These are phyloP conservation scores for Angomonas deanei DNA, from an alignment of 208 protist genomes.

Conservation along the genomic window DNA sequence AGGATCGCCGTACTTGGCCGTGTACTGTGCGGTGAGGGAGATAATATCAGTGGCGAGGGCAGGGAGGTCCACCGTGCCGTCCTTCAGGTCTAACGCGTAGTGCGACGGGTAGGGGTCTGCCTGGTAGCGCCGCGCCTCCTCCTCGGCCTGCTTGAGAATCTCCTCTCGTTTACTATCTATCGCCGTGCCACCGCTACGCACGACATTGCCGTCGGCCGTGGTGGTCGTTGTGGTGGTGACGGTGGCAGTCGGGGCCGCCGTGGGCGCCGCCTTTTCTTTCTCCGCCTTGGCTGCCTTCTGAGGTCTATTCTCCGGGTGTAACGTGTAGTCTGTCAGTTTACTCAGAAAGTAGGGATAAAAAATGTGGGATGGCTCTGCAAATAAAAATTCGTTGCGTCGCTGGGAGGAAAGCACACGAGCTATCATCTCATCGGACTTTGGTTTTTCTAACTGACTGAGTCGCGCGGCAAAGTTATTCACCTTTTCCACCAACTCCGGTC, in stretches of 20 bases:
- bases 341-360: conserved; percentile 89
- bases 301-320: conserved; percentile 64
- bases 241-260: conserved; percentile 16
- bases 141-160: conserved; percentile 59
- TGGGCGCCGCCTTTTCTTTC: conserved; percentile 10
- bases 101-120: conserved; percentile 72
- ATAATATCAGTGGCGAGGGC: conserved; percentile 67
- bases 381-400: conserved; percentile 77
- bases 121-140: conserved; percentile 67
- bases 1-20: conserved; percentile 76
- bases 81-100: conserved; percentile 61
- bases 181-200: conserved; percentile 55
- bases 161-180: conserved; percentile 55
- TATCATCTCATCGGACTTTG: conserved; percentile 75
- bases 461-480: conserved; percentile 68
- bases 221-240: conserved; percentile 31
- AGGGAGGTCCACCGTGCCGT: conserved; percentile 63
- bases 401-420: conserved; percentile 69
- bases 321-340: conserved; percentile 70
- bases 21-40: conserved; percentile 76
- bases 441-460: conserved; percentile 62
- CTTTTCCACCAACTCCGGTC: conserved; percentile 73
- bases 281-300: conserved; percentile 25
- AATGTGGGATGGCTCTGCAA: conserved; percentile 77
- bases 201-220: conserved; percentile 37